Base-by-base conservation (phyloP, 495 filamentous ascomycete genomes). In the Beverwykella pulmonaria region DNA sequence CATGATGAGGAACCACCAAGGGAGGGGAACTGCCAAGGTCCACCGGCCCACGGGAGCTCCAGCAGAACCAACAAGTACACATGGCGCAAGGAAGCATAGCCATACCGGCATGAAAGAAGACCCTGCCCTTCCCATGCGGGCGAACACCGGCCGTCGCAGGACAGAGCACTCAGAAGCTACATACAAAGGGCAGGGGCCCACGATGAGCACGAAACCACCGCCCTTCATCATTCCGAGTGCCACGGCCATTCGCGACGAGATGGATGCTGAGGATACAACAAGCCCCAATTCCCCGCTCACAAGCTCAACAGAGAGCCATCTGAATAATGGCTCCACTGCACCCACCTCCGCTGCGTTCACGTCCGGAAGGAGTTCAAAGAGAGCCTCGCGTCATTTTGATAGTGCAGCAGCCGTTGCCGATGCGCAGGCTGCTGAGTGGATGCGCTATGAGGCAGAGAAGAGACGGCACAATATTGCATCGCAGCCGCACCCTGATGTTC, bases 291-390 rank as follows among this genome's bases (percentile, higher is more conserved):
- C 74, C 12, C 74, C 75, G n/a, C 57, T 66, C 9, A 76, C 77
- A 1, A 63, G 67, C 32, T 69, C 70, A 1, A 77, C 73, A 6
- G 77, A 78, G 19, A 34, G 36, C 39, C 60, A 61, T 20, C 53
- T 32, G 27, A 50, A 63, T 65, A 67, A 63, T 58, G 53, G 56
- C 8, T 79, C 77, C 1, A 79, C 77, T 1, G 76, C 72, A 25
- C 69, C 70, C n/a, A 79, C 77, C 14, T 75, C 76, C 6, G 75
- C 68, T 9, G 72, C 66, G 20, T 46, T 71, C 12, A 75, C 76
- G 22, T 75, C 76, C 7, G 55, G 66, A n/a, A 57, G 53, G 8
- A 71, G 69, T 52, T 79, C 77, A n/a, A 76, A 76, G 59, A 63
- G 76, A 17, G 63, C 53, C 6, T 79, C 77, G 20, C 65, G 53